phyloP scores from a whole-genome alignment of 1,284 basidiomycete species.

The Moesziomyces globuligerus region DNA sequence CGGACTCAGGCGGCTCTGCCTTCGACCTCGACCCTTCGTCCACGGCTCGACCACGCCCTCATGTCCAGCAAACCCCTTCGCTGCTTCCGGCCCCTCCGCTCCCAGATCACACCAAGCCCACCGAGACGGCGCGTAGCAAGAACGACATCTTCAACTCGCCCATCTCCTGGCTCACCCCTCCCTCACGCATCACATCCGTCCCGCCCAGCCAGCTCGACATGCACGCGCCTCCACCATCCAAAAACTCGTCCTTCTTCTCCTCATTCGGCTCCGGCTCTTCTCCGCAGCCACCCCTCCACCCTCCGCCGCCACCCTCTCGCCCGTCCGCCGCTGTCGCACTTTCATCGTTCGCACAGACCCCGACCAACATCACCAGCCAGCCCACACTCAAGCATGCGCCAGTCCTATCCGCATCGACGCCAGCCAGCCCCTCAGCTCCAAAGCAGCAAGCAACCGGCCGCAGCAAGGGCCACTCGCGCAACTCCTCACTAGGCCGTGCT shows the following conservation, averaged over 20 bases:
- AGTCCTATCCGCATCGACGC: not conserved
- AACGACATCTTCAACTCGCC: constrained; percentile 57
- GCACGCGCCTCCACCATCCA: constrained; percentile 20
- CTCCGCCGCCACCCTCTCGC: constrained; percentile 16
- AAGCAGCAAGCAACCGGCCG: constrained; percentile 13
- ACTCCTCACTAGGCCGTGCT: constrained; percentile 53
- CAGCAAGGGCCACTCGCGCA: constrained; percentile 36
- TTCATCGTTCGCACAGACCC: not conserved
- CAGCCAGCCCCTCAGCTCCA: constrained; percentile 1
- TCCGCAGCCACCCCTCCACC: constrained; percentile 16
- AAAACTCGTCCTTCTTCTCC: constrained; percentile 41
- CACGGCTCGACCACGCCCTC: constrained; percentile 4
- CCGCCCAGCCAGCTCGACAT: not conserved
- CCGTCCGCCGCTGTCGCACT: not conserved
- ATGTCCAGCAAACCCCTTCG: not conserved
- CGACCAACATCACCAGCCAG: not conserved
- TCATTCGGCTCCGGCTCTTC: constrained; percentile 17
- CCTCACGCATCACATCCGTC: constrained; percentile 17
- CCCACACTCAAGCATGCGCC: not conserved
- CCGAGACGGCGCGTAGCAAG: constrained; percentile 27
- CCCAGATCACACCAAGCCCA: constrained; percentile 4
- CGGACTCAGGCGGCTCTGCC: constrained; percentile 26
- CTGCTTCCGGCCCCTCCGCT: not conserved
- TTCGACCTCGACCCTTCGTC: constrained; percentile 18
- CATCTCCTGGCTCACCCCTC: constrained; percentile 38